phyloP scores from a whole-genome alignment of 345 rosid species.

The Eucalyptus grandis region DNA sequence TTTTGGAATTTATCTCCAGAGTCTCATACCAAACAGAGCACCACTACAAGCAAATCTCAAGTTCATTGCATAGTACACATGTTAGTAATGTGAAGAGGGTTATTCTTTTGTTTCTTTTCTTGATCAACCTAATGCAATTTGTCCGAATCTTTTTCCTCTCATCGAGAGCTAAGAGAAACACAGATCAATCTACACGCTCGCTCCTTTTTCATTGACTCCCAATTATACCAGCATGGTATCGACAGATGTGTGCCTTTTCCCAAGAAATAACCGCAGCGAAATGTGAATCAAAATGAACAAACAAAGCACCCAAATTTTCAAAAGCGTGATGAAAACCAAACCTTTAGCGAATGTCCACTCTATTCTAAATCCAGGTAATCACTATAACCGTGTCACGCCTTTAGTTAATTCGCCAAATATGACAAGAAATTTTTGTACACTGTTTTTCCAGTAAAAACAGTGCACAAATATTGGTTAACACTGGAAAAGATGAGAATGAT shows the following conservation, averaged over 20 bases:
- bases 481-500: too few species aligned
- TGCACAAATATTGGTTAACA: too few species aligned
- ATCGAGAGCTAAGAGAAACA: neutral
- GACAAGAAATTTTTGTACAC: too few species aligned
- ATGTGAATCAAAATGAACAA: neutral
- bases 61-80: neutral
- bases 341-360: neutral
- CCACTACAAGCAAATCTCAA: neutral
- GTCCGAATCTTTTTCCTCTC: neutral
- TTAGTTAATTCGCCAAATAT: too few species aligned
- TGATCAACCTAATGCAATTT: neutral
- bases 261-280: neutral
- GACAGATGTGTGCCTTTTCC: neutral
- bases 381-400: too few species aligned
- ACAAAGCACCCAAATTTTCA: neutral
- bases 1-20: neutral
- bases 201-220: too few species aligned
- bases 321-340: neutral
- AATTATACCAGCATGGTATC: too few species aligned
- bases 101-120: neutral
- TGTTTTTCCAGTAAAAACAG: too few species aligned
- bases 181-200: neutral
- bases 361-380: too few species aligned
- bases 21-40: neutral
- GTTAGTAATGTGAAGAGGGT: neutral